Conservation (phyloP, 176 grass and related monocot genomes). For the Juncus inflexus region DNA sequence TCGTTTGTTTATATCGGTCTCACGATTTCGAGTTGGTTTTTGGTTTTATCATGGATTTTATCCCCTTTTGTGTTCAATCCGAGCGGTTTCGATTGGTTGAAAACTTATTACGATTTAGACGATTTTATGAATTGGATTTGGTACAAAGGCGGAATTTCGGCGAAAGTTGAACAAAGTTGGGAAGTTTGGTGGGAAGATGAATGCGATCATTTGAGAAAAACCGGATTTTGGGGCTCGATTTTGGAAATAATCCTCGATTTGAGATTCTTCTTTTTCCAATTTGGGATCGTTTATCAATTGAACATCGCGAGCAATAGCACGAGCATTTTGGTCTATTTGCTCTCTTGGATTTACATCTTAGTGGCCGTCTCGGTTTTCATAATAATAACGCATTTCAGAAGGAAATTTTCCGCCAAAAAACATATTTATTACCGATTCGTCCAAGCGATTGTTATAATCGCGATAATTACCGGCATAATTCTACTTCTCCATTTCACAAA, state of each 20-base stretch:
- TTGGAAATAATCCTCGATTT: slow-evolving; percentile 85
- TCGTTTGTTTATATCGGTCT: slow-evolving; percentile 77
- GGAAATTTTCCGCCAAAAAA: slow-evolving; percentile 80
- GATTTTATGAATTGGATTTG: slow-evolving; percentile 97
- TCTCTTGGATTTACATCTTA: slow-evolving; percentile 75
- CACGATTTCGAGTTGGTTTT: slow-evolving; percentile 93
- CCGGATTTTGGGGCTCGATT: slow-evolving; percentile 76
- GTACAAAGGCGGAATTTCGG: slow-evolving; percentile 61
- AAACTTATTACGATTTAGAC: slow-evolving; percentile 93
- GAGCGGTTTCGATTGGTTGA: slow-evolving; percentile 92
- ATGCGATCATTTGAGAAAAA: slow-evolving; percentile 77
- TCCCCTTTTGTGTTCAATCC: slow-evolving; percentile 88
- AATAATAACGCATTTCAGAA: slow-evolving; percentile 62
- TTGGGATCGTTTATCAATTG: slow-evolving; percentile 80
- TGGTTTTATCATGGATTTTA: slow-evolving; percentile 85
- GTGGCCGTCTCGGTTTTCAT: slow-evolving; percentile 63
- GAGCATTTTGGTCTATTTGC: slow-evolving; percentile 84
- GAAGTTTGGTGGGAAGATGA: slow-evolving; percentile 94
- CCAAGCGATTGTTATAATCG: slow-evolving; percentile 54
- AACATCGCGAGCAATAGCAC: slow-evolving; percentile 54
- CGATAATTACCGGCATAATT: slow-evolving; percentile 50
- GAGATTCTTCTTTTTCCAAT: slow-evolving; percentile 94
- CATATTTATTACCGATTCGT: slow-evolving; percentile 82
- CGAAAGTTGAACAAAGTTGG: slow-evolving; percentile 82
- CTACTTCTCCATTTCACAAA: slow-evolving; percentile 56